These are phyloP conservation scores for Ilyonectria robusta DNA, from an alignment of 2,329 filamentous ascomycete genomes.

Conservation along the genomic window DNA sequence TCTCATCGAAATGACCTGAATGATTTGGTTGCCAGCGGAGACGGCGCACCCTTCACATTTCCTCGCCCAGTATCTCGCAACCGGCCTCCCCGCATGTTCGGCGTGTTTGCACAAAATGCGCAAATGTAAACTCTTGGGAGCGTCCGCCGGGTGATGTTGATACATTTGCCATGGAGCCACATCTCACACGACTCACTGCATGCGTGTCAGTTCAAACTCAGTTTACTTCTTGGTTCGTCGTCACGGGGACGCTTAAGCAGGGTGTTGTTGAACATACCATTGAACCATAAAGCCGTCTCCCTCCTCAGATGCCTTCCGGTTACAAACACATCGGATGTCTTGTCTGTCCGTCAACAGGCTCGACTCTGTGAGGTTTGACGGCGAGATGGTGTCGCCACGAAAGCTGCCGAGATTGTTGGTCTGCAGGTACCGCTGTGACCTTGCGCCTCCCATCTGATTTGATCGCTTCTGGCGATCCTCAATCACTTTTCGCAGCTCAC, in stretches of 20 bases:
- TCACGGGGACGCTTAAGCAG: background rate
- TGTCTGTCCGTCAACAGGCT: constrained; percentile 59
- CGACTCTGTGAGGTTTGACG: constrained; percentile 65
- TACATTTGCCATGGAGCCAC: constrained; percentile 75
- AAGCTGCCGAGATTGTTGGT: constrained; percentile 51
- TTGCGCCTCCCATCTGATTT: constrained; percentile 50
- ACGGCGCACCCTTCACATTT: constrained; percentile 47
- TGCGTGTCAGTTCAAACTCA: constrained; percentile 38
- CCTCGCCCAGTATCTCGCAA: constrained; percentile 60
- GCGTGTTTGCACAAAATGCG: constrained; percentile 73
- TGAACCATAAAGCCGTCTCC: constrained; percentile 72
- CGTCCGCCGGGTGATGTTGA: constrained; percentile 70
- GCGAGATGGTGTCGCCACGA: constrained; percentile 62
- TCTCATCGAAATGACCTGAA: constrained; percentile 59
- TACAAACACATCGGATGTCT: constrained; percentile 71
- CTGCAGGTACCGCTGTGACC: constrained; percentile 52
- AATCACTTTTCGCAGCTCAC: constrained; percentile 72
- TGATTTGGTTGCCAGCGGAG: constrained; percentile 60
- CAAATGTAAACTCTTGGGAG: constrained; percentile 75
- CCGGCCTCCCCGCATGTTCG: constrained; percentile 65
- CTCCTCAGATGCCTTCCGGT: constrained; percentile 59
- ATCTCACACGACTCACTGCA: constrained; percentile 74
- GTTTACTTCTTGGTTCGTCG: constrained; percentile 7
- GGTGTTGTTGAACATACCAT: constrained; percentile 64
- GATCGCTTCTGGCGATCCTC: constrained; percentile 64